phyloP scores from a whole-genome alignment of 208 protist genomes.

The Entamoeba invadens region DNA sequence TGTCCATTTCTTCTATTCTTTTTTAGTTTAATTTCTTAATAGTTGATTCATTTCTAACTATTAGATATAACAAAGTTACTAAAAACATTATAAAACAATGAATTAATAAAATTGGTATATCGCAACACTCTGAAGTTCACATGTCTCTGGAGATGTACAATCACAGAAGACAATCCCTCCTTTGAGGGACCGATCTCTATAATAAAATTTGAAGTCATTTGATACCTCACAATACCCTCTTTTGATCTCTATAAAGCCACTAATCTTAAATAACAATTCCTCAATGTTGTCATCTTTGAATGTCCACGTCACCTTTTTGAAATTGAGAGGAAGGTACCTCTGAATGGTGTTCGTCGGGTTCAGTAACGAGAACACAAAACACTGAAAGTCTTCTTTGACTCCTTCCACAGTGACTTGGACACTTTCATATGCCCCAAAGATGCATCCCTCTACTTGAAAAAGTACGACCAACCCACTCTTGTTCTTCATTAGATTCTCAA shows the following conservation, averaged over 20 bases:
- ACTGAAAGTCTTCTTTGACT: not conserved
- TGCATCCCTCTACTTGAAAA: not conserved
- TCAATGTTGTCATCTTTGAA: not conserved
- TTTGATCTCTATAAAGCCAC: not conserved
- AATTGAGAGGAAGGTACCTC: not conserved
- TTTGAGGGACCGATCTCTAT: not conserved
- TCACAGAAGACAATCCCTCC: not conserved
- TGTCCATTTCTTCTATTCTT: too few relatives aligned
- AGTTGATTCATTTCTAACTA: too few relatives aligned
- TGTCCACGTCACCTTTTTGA: not conserved
- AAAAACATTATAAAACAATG: too few relatives aligned
- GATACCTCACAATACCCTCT: not conserved
- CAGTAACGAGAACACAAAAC: not conserved
- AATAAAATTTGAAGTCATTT: not conserved
- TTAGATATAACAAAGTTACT: too few relatives aligned
- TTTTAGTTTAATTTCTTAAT: too few relatives aligned
- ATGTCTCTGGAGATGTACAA: not conserved
- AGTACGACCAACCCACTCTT: not conserved
- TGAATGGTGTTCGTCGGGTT: not conserved
- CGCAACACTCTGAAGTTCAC: not conserved
- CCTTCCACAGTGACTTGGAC: not conserved
- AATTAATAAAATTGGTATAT: not conserved
- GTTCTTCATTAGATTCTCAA: not conserved
- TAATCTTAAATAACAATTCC: not conserved
- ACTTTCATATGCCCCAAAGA: not conserved